Percentiles rank a stretch among this genome's conserved stretches.
Conservation (phyloP, 345 rosid genomes). For the Trapa incisa region DNA sequence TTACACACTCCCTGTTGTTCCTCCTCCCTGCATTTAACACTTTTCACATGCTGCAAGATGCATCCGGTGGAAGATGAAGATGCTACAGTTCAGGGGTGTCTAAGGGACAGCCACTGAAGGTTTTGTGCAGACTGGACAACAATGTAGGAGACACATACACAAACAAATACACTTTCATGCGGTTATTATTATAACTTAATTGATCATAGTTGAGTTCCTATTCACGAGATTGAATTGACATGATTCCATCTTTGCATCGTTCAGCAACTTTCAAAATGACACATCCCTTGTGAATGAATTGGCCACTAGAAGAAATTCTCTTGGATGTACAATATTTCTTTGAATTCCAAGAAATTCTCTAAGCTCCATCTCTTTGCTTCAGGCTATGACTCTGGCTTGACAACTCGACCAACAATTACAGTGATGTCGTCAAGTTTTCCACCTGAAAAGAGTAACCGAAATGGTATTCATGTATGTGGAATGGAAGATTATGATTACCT, state of each 20-base stretch:
- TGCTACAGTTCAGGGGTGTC: neutral
- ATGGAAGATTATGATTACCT: no score
- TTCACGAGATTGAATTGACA: neutral
- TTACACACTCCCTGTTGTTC: no score
- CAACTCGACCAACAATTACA: conserved; percentile 48
- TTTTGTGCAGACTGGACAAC: neutral
- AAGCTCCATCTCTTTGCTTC: neutral
- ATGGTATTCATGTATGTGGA: no score
- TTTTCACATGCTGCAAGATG: neutral
- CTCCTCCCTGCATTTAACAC: no score
- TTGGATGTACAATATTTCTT: neutral
- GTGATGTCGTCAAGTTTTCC: conserved; percentile 82
- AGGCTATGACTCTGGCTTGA: conserved; percentile 11
- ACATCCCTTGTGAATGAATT: neutral
- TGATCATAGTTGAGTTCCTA: neutral
- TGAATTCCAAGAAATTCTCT: neutral
- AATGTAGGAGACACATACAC: neutral
- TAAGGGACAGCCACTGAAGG: neutral
- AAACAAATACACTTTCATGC: neutral
- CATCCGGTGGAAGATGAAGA: neutral
- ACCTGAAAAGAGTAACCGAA: neutral
- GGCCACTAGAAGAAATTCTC: no score
- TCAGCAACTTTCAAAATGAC: no score
- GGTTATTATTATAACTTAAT: neutral
- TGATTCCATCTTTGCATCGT: no score